These are phyloP conservation scores for Citrullus colocynthis DNA, from an alignment of 306 rosid genomes.

Conservation along the genomic window DNA sequence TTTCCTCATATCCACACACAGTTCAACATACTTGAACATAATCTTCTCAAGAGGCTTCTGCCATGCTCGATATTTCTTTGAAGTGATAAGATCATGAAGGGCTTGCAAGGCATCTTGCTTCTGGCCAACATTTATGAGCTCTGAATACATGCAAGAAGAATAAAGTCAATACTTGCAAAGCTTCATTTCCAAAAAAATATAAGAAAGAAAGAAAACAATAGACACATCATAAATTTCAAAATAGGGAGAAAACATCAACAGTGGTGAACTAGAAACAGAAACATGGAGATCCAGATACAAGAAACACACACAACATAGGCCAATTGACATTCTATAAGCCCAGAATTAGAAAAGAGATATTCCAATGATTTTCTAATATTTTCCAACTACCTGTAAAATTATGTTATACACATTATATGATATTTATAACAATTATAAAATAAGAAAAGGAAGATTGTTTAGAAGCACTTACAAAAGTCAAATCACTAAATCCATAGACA, in stretches of 20 bases:
- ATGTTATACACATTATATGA: too few relatives aligned
- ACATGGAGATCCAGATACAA: neutral
- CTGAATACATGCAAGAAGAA: slow-evolving; percentile 23
- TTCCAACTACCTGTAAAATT: neutral
- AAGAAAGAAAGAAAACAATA: neutral
- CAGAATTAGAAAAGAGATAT: neutral
- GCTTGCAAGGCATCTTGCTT: slow-evolving; percentile 91
- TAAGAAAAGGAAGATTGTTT: too few relatives aligned
- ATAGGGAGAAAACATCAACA: neutral
- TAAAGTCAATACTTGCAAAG: neutral
- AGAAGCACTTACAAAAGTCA: too few relatives aligned
- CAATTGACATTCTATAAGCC: neutral
- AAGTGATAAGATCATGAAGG: slow-evolving; percentile 78
- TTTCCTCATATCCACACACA: slow-evolving; percentile 79
- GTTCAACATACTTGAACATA: slow-evolving; percentile 92
- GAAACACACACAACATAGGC: neutral
- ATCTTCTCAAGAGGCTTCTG: slow-evolving; percentile 86
- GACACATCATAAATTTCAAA: neutral
- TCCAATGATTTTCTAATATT: neutral
- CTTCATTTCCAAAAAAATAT: neutral
- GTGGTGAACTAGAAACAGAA: neutral
- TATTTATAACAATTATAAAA: too few relatives aligned
- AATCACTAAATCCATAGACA: too few relatives aligned
- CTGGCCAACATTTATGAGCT: slow-evolving; percentile 87
- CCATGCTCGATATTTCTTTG: slow-evolving; percentile 90